These are phyloP conservation scores for Solanum corneliomulleri DNA, from an alignment of 257 asterid genomes.

Conservation along the genomic window DNA sequence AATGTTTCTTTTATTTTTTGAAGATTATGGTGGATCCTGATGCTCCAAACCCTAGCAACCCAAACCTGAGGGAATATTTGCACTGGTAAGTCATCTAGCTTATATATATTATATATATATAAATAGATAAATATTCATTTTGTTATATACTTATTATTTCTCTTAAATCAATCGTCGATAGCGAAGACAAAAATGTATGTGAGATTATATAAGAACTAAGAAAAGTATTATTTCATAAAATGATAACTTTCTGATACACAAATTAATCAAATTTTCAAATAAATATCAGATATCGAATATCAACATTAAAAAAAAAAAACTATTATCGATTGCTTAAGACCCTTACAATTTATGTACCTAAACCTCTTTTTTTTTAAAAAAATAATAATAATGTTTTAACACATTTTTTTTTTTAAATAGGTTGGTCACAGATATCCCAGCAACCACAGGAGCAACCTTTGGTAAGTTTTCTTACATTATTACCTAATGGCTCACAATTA, in stretches of 20 bases:
- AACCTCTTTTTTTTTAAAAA: rapidly evolving
- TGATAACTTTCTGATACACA: too few species aligned
- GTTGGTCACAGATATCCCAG: slow-evolving; percentile 88
- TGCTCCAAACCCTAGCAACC: slow-evolving; percentile 65
- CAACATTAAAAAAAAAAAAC: too few species aligned
- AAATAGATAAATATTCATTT: too few species aligned
- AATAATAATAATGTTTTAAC: not conserved
- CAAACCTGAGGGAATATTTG: slow-evolving; percentile 44
- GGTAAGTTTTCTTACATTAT: slow-evolving; percentile 18
- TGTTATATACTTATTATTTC: not conserved
- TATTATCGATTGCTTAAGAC: too few species aligned
- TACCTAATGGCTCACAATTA: not conserved
- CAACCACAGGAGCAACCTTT: slow-evolving; percentile 50
- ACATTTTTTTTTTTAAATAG: slow-evolving; percentile 2
- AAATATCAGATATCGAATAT: not conserved
- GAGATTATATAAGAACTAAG: too few species aligned
- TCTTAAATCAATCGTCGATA: not conserved
- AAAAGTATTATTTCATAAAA: too few species aligned
- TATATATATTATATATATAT: too few species aligned
- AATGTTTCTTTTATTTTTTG: not conserved
- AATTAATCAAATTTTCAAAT: not conserved
- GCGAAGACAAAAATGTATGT: not conserved
- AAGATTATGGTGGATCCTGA: slow-evolving; percentile 69
- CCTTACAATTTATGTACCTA: too few species aligned
- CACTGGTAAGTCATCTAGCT: slow-evolving; percentile 31